A percentile compares a stretch with the other conserved stretches of the same genome.
Conservation (phyloP, 345 rosid species). For the Gossypium arboreum region DNA sequence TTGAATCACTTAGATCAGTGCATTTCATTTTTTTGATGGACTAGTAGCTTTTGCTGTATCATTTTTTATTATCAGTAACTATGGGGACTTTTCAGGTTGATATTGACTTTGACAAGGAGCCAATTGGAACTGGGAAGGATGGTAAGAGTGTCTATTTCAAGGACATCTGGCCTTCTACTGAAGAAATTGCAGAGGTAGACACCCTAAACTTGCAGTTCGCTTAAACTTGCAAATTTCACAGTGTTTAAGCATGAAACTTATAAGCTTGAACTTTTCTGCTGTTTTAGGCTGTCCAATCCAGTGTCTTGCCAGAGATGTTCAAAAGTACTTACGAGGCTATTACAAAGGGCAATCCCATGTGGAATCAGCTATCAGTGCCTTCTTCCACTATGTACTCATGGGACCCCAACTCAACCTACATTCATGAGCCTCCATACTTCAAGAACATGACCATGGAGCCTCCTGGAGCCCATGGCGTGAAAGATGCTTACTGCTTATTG, state of each 20-base stretch:
- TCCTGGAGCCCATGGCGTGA: conserved; percentile 90
- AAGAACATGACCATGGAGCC: conserved; percentile 88
- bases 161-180: conserved; percentile 93
- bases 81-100: conserved; percentile 55
- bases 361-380: conserved; percentile 81
- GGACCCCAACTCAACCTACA: conserved; percentile 92
- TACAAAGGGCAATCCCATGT: conserved; percentile 92
- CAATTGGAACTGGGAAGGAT: conserved; percentile 82
- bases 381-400: conserved; percentile 56
- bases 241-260: conserved; percentile 11
- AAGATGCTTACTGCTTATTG: conserved; percentile 91
- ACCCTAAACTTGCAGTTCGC: conserved; percentile 2
- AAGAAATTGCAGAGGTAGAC: conserved; percentile 86
- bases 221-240: neutral
- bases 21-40: neutral
- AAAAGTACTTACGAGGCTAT: conserved; percentile 84
- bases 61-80: conserved; percentile 10
- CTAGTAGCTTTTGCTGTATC: neutral
- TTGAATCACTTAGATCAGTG: neutral
- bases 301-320: conserved; percentile 95
- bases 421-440: conserved; percentile 98
- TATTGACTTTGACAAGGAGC: conserved; percentile 90
- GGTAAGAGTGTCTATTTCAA: conserved; percentile 71
- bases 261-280: conserved; percentile 13
- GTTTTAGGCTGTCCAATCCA: conserved; percentile 75